phyloP scores from a whole-genome alignment of 345 rosid genomes.

The Excoecaria cochinchinensis region DNA sequence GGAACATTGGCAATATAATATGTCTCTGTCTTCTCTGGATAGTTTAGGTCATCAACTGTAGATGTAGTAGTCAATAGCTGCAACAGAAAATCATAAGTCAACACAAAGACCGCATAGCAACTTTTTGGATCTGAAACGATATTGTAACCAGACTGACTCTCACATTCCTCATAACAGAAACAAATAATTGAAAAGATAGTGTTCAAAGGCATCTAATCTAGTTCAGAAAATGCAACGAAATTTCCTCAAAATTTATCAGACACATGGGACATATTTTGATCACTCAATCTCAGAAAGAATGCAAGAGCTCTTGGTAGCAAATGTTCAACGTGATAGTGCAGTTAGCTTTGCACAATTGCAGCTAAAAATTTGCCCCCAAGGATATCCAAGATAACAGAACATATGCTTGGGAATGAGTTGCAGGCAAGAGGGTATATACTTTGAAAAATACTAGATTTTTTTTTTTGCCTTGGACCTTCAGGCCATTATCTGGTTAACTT shows the following conservation, averaged over 20 bases:
- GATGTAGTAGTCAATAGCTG: constrained; percentile 85
- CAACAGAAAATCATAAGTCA: constrained; percentile 22
- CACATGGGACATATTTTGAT: neutral
- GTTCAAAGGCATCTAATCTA: neutral
- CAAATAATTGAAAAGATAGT: neutral
- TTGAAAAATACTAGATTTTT: neutral
- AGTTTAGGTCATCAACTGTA: constrained; percentile 85
- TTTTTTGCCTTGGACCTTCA: neutral
- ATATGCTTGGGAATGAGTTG: neutral
- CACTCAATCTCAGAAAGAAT: neutral
- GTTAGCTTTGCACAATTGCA: neutral
- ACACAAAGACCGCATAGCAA: neutral
- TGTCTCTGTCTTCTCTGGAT: constrained; percentile 88
- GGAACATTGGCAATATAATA: constrained; percentile 87
- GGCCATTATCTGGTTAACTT: neutral
- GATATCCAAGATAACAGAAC: neutral
- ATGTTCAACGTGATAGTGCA: neutral
- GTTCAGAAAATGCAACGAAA: neutral
- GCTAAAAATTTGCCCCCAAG: neutral
- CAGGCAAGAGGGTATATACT: neutral
- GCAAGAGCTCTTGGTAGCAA: neutral
- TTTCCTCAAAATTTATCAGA: neutral
- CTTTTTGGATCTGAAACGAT: neutral
- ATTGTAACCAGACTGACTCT: neutral
- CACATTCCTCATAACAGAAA: neutral